Evolutionary conservation across 805 yeast species (phyloP).

Genomic region (Yamadazyma takamatsuzukensis): DNA sequence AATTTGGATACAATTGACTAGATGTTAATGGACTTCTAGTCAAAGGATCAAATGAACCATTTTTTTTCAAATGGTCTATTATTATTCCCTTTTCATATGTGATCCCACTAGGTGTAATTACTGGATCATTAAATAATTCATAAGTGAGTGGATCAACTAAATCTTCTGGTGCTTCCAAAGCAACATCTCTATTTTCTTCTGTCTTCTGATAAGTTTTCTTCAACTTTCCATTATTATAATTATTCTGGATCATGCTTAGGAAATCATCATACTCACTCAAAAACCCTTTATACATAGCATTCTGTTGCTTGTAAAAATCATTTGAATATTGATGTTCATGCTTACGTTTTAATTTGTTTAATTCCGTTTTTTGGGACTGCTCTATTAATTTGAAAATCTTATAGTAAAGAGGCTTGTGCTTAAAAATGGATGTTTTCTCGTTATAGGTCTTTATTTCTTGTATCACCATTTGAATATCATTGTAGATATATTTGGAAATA

Average conservation of each 20-base stretch:
- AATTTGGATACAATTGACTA: conserved; percentile 36
- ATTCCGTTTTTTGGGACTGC: conserved; percentile 15
- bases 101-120: conserved; percentile 41
- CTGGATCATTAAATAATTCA: conserved; percentile 39
- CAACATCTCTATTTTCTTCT: too few relatives aligned
- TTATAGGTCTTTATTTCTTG: conserved; percentile 21
- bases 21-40: conserved; percentile 32
- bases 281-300: conserved; percentile 16
- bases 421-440: conserved; percentile 18
- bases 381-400: conserved; percentile 21
- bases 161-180: conserved; percentile 37
- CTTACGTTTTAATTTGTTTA: conserved; percentile 12
- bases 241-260: conserved; percentile 18
- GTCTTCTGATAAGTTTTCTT: conserved; percentile 9
- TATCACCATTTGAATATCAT: conserved; percentile 19
- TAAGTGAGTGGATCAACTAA: conserved; percentile 38
- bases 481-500: conserved; percentile 18
- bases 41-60: conserved; percentile 37
- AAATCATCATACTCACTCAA: conserved; percentile 19
- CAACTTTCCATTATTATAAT: conserved; percentile 21
- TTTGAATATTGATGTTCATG: conserved; percentile 11
- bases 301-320: conserved; percentile 15
- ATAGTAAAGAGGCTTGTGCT: conserved; percentile 16
- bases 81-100: conserved; percentile 39
- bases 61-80: conserved; percentile 29